Percentiles rank a stretch among this genome's conserved stretches.
Conservation (phyloP, 352 stramenopile genomes). For the Lagenidium sp. region DNA sequence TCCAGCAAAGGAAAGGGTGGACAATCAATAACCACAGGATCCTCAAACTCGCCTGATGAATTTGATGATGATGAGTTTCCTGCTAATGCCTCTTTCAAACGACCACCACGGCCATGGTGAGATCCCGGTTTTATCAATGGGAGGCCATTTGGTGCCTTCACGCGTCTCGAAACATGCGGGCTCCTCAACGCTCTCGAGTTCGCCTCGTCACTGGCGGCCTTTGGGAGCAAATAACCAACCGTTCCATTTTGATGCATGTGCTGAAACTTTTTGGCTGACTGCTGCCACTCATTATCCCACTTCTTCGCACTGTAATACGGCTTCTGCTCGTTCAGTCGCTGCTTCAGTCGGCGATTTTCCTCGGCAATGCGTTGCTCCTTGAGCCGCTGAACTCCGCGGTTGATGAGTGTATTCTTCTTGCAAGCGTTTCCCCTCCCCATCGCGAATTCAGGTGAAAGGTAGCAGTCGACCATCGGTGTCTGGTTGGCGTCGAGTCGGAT, state of each 20-base stretch:
- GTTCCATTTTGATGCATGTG: conserved; percentile 62
- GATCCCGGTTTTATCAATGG: not conserved
- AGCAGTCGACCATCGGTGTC: conserved; percentile 65
- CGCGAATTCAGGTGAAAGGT: conserved; percentile 53
- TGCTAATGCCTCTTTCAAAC: conserved; percentile 13
- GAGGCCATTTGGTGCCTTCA: not conserved
- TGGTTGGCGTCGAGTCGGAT: conserved; percentile 58
- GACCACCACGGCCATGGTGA: not conserved
- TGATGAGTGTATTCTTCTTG: conserved; percentile 58
- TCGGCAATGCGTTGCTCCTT: conserved; percentile 43
- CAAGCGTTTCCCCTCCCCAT: conserved; percentile 55
- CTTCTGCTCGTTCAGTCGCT: conserved; percentile 43
- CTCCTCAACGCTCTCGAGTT: not conserved
- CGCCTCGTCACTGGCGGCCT: conserved; percentile 2
- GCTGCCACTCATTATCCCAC: conserved; percentile 67
- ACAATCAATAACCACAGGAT: conserved; percentile 19
- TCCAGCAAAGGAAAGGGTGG: conserved; percentile 42
- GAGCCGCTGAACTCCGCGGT: conserved; percentile 37
- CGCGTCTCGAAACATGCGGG: not conserved
- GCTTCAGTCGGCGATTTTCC: conserved; percentile 54
- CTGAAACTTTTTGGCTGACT: conserved; percentile 38
- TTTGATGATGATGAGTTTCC: too few relatives aligned
- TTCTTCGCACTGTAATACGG: conserved; percentile 62
- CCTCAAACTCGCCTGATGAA: conserved; percentile 13
- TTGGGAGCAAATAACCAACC: conserved; percentile 50